Evolutionary conservation across 257 asterid species (phyloP).

Genomic region (Plantago elongata): DNA sequence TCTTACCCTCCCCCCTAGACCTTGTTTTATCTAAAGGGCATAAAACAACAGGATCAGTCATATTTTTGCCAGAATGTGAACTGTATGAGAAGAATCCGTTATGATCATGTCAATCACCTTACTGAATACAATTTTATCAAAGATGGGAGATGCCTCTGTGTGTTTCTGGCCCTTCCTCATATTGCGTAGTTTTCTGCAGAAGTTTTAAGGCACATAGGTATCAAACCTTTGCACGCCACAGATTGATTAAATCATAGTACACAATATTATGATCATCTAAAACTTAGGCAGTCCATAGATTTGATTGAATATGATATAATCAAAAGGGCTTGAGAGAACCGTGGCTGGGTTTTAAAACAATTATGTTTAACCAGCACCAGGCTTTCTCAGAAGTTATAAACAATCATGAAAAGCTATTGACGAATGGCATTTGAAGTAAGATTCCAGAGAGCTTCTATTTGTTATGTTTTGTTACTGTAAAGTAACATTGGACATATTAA

Average conservation of each 20-base stretch:
- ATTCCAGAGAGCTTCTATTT: neutral
- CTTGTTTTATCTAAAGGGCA: constrained; percentile 71
- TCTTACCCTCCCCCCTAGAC: constrained; percentile 86
- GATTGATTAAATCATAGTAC: neutral
- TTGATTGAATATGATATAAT: neutral
- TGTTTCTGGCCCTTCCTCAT: constrained; percentile 70
- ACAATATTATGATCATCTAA: neutral
- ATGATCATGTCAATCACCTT: constrained; percentile 46
- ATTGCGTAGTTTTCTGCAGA: constrained; percentile 61
- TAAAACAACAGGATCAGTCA: constrained; percentile 8
- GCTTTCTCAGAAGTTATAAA: constrained; percentile 11
- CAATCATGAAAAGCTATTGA: constrained; percentile 5
- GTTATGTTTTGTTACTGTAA: constrained; percentile 8
- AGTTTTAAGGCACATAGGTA: constrained; percentile 11
- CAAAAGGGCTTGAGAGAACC: constrained; percentile 3
- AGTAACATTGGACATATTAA: constrained; percentile 24
- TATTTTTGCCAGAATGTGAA: constrained; percentile 18
- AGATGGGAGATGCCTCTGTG: constrained; percentile 61
- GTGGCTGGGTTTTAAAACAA: constrained; percentile 1
- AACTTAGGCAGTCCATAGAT: neutral
- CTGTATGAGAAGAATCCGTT: constrained; percentile 13
- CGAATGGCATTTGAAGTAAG: constrained; percentile 5
- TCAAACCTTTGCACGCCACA: constrained; percentile 19
- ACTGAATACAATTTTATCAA: constrained; percentile 79
- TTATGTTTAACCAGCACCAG: constrained; percentile 6